Percentiles rank a stretch among this genome's conserved stretches.
Evolutionary conservation across 169 alveolate genomes (phyloP).

Genomic region (Plasmodium gonderi): DNA sequence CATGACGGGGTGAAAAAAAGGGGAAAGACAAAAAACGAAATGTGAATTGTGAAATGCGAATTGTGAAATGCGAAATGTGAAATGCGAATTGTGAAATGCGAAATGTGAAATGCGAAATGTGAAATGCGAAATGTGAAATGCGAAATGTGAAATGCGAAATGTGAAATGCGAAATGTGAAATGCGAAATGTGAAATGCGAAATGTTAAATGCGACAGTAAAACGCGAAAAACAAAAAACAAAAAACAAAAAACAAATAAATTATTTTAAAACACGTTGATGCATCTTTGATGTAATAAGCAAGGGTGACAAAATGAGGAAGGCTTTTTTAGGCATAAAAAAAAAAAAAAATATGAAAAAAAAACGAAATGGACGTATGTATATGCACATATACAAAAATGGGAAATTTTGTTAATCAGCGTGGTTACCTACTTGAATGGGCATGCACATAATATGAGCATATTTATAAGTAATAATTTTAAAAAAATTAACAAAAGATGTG

Average conservation of each 20-base stretch:
- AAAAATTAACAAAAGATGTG: neutral
- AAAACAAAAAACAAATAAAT: conserved; percentile 36
- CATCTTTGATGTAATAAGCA: neutral
- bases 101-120: neutral
- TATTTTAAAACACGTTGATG: neutral
- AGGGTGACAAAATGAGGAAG: neutral
- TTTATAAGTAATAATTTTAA: neutral
- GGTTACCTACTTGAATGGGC: neutral
- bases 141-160: too few species aligned
- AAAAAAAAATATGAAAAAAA: neutral
- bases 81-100: too few species aligned
- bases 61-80: neutral
- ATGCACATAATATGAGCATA: neutral
- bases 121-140: neutral
- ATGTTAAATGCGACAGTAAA: neutral
- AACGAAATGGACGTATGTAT: neutral
- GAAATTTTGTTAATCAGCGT: neutral
- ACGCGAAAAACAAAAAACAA: neutral
- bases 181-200: neutral
- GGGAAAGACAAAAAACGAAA: neutral
- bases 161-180: neutral
- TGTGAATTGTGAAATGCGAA: neutral
- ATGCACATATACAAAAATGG: neutral
- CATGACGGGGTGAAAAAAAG: too few species aligned
- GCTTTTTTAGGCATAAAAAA: conserved; percentile 12